Conservation (phyloP, 2,329 filamentous ascomycete species). For the Fusarium drepaniforme region DNA sequence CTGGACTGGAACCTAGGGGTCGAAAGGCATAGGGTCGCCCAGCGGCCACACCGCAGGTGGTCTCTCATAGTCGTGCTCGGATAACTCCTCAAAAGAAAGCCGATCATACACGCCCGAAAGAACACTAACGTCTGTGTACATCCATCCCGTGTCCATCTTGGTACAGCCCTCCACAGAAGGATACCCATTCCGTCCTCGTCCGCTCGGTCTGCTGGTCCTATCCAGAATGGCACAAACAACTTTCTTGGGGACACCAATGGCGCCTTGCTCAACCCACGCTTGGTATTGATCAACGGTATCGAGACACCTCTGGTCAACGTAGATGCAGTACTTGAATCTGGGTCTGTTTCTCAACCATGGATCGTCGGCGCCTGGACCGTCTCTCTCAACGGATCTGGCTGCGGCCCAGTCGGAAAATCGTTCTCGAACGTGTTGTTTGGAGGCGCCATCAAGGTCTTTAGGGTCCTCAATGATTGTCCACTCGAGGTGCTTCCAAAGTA, state of each 20-base stretch:
- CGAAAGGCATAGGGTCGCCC: not conserved
- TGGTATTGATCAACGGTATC: not conserved
- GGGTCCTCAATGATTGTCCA: constrained; percentile 20
- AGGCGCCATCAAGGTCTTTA: not conserved
- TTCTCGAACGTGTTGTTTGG: constrained; percentile 10
- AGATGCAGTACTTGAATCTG: not conserved
- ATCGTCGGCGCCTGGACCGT: not conserved
- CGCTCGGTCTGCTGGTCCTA: not conserved
- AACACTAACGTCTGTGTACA: not conserved
- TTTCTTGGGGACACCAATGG: fast-evolving
- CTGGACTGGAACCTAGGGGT: not conserved
- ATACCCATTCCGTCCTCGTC: not conserved
- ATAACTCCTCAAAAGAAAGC: not conserved
- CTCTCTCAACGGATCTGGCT: not conserved
- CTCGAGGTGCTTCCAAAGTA: not conserved
- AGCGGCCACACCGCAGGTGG: not conserved
- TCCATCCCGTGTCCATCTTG: constrained; percentile 16
- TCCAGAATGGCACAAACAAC: constrained; percentile 3
- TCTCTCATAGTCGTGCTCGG: not conserved
- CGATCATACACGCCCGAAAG: not conserved
- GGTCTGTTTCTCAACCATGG: not conserved
- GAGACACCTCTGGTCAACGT: not conserved
- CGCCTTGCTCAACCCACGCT: not conserved
- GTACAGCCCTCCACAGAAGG: not conserved
- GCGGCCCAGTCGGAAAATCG: constrained; percentile 2